Evolutionary conservation across 176 grass and related monocot species (phyloP), one percentile per base, ranked within the genome.

Genomic region (Oryza meyeriana): DNA sequence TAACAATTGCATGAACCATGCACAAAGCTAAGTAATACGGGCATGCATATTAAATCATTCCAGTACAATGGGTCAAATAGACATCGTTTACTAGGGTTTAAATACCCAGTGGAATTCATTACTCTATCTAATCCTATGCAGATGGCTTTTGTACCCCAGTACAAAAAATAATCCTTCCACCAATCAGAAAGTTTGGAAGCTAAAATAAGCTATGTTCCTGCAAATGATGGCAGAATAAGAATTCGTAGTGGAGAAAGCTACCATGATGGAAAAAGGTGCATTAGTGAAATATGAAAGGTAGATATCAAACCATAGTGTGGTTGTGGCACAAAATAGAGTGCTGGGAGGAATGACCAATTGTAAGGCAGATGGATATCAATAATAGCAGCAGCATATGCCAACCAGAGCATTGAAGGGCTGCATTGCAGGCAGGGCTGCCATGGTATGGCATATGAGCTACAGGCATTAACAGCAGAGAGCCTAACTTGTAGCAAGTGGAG

Each of bases 1-100:
- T 84, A 36, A 48, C 13, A 36, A 74, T 26, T 30, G 39, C 74
- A 88, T 74, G 55, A 18, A 74, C 55, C 48, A 75, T 80, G 31
- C 32, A 80, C 25, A 71, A 44, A 47, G 70, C 31, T 70, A 70
- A 33, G 58, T 39, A 40, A 18, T 39, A 76, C 18, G 39, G 13
- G 11, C 10, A 38, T 2, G 68, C 12, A 10, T 27, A 24, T 69
- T 48, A 84, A 84, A 69, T 31, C 5, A 66, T 71, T 20, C 17
- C 12, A 84, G 38, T 17, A 4, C 12, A 79, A 65, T 32, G 26
- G 50, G 30, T 22, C 62, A 63, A 74, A 85, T 18, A 75, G 29
- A 63, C 44, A 85, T 24, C 63, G n/a, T 26, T 9, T 34, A 64
- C 7, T 41, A 68, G 20, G 28, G 9, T 48, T 36, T 14, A 74